Conservation (phyloP, 257 asterid species). For the Fraxinus cuspidata region DNA sequence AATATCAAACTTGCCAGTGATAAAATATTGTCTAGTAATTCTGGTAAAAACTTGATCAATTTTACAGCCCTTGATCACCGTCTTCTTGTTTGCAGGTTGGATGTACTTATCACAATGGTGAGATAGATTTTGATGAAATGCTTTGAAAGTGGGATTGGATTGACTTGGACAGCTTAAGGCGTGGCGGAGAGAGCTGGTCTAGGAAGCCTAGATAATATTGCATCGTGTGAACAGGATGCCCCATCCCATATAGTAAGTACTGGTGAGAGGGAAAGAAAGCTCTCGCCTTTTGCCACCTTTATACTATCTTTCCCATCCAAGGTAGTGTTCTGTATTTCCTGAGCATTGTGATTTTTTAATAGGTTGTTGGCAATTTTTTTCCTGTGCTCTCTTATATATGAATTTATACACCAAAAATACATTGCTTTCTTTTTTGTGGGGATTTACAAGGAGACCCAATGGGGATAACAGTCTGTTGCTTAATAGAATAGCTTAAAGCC, state of each 20-base stretch:
- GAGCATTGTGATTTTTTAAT: not conserved
- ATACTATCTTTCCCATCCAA: not conserved
- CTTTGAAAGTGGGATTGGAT: not conserved
- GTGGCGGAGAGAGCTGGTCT: not conserved
- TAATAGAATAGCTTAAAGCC: not conserved
- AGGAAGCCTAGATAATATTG: not conserved
- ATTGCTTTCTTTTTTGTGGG: not conserved
- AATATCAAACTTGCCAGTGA: not conserved
- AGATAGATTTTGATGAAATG: not conserved
- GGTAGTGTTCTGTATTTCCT: not conserved
- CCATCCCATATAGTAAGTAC: not conserved
- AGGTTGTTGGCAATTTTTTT: not conserved
- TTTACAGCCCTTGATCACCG: not conserved
- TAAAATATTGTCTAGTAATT: not conserved
- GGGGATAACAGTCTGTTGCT: not conserved
- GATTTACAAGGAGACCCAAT: not conserved
- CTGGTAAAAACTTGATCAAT: not conserved
- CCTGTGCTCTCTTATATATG: not conserved
- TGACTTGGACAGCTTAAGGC: not conserved
- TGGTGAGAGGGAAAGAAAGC: constrained; percentile 3
- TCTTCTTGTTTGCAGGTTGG: not conserved
- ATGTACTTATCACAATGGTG: not conserved
- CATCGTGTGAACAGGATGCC: not conserved
- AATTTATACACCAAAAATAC: not conserved
- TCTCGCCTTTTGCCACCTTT: not conserved